Evolutionary conservation across 179 eudicot species (phyloP).

Genomic region (Vitellaria paradoxa): DNA sequence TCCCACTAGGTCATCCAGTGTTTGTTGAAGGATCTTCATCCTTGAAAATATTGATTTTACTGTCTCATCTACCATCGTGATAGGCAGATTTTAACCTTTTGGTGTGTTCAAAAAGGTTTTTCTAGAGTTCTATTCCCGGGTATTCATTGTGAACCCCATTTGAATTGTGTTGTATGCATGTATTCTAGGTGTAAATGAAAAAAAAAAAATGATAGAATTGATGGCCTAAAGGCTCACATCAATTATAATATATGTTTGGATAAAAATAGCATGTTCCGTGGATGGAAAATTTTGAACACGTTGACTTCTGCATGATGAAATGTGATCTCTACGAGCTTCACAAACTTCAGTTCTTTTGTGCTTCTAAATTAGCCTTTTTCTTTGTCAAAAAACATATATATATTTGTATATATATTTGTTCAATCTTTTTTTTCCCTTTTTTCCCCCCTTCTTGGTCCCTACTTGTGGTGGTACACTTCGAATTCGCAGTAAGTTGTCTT

Average conservation of each 20-base stretch:
- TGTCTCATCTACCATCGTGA: neutral
- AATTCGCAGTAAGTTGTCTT: too few relatives aligned
- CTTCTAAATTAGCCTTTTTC: too few relatives aligned
- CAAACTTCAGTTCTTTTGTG: too few relatives aligned
- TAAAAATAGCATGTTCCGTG: neutral
- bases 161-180: too few relatives aligned
- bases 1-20: neutral
- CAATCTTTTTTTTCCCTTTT: neutral
- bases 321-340: too few relatives aligned
- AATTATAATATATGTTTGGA: too few relatives aligned
- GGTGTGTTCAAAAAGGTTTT: neutral
- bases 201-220: too few relatives aligned
- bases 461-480: neutral
- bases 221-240: too few relatives aligned
- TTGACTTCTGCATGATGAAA: neutral
- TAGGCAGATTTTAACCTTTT: neutral
- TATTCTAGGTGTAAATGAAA: too few relatives aligned
- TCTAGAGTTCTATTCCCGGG: neutral
- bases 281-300: neutral
- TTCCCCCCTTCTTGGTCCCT: neutral
- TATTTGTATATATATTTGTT: too few relatives aligned
- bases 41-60: neutral
- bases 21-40: neutral
- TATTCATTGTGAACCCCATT: too few relatives aligned
- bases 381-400: too few relatives aligned